phyloP scores from a whole-genome alignment of 768 basidiomycete genomes.

The Sarcodon aspratus region DNA sequence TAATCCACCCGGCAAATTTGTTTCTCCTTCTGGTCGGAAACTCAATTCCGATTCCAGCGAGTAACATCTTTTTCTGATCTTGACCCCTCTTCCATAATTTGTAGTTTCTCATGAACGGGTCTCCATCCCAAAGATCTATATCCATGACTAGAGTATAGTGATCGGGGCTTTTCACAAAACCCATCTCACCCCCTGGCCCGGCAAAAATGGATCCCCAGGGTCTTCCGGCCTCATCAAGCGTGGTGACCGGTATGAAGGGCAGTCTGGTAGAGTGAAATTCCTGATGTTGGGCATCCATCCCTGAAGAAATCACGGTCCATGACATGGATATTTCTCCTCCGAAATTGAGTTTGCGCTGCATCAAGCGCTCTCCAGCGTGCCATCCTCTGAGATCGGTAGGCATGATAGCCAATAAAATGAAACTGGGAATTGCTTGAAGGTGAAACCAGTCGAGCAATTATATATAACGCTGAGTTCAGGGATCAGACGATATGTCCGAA shows the following conservation, averaged over 20 bases:
- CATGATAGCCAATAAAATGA: too few species aligned
- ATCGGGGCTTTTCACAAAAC: constrained; percentile 29
- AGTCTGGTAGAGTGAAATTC: constrained; percentile 35
- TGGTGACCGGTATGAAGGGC: constrained; percentile 46
- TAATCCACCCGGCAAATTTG: constrained; percentile 44
- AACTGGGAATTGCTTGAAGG: too few species aligned
- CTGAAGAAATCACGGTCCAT: constrained; percentile 30
- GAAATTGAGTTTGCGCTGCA: constrained; percentile 36
- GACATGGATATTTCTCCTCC: constrained; percentile 22
- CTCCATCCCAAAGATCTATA: constrained; percentile 38
- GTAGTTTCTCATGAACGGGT: constrained; percentile 34
- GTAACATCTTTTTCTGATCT: constrained; percentile 14
- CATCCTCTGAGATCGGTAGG: constrained; percentile 18
- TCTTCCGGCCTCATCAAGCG: constrained; percentile 34
- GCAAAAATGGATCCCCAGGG: constrained; percentile 54
- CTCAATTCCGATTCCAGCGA: constrained; percentile 52
- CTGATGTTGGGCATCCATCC: constrained; percentile 38
- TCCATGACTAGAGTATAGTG: constrained; percentile 27
- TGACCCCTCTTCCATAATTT: neutral
- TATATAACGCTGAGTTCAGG: too few species aligned
- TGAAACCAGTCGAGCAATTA: too few species aligned
- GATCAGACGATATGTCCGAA: too few species aligned
- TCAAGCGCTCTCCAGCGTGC: constrained; percentile 37
- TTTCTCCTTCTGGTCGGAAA: constrained; percentile 45
- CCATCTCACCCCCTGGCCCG: constrained; percentile 29